Base-by-base conservation (phyloP, 31 red algal genomes). In the Asparagopsis taxiformis region DNA sequence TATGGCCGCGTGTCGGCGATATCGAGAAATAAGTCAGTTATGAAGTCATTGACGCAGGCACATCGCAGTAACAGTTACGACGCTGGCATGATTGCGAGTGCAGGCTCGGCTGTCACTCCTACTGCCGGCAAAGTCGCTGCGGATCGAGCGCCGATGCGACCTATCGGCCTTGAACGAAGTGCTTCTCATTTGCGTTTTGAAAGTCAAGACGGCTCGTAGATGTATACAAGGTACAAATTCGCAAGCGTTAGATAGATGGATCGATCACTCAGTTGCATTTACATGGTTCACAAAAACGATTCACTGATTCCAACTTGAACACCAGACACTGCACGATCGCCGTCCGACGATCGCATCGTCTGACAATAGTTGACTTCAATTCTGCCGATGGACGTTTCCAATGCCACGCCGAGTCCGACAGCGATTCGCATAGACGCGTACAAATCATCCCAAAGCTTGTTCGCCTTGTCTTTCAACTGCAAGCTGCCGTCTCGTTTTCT, bases 261-360 rank as follows among this genome's bases (percentile, higher is more conserved):
- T 24, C 26, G 21, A 55, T 24, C 21, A 19, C 13, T 24, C 6
- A 15, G 26, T 55, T 24, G 26, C 9, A 24, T 31, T 63, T 63
- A 53, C 48, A 17, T 23, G 16, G 8, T 43, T 79, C 70, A 93
- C 66, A 62, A 74, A 79, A 93, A 93, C 31, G 46, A 70, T 61
- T 94, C 68, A 36, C 74, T 78, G 53, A 94, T 65, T 44, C 91
- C 91, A 46, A 94, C 51, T 59, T 94, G 91, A 59, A 94, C 50
- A n/a, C 91, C 91, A 26, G 44, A n/a, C 37, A 62, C 50, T 44
- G 65, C 49, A 19, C 36, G 31, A 71, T 94, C 91, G 57, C 71
- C 61, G n/a, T 28, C 43, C 6, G 77, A 63, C 34, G 60, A 37
- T 37, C 85, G 62, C 15, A 94, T 25, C 22, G 85, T 77, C 26